Evolutionary conservation across 257 asterid genomes (phyloP), one percentile per base, ranked within the genome.

Genomic region (Forsythia suspensa): DNA sequence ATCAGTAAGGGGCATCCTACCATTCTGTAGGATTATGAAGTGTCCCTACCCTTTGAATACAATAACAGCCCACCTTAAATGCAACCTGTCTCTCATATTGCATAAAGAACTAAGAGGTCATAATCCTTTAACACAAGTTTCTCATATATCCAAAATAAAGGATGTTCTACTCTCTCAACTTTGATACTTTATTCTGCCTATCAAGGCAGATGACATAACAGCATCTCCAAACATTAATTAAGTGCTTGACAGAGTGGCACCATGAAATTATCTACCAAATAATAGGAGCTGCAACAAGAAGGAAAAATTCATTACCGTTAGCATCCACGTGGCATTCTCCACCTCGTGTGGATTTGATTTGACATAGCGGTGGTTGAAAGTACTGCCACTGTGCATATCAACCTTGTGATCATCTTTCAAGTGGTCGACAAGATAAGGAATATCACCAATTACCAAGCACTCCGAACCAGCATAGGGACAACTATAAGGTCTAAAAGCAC

Each of bases 391-490:
- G 24, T 85, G 89, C 89, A 85, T 82, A 76, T 85, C 89, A 21
- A 85, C 89, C 73, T 83, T 82, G 85, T 85, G 89, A 73, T 85
- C 89, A 20, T 80, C 89, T 80, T 85, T 85, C 79, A 85, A 75
- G 83, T 85, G 89, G 76, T 55, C 80, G 79, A 86, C 89, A 20
- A 86, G 85, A 80, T 57, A 81, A 16, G 89, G 89, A 67, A 86
- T 83, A 74, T 86, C 89, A 73, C 89, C 89, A 42, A 81, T 52
- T 39, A 83, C 82, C 6, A 85, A 75, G 81, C 89, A 86, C 74
- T 86, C 89, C 15, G 89, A 86, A 18, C 89, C 87, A 8, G 89
- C 89, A 65, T 86, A 86, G 6, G 89, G 89, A 76, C 89, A 86
- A 66, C 52, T 86, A 16, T 86, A 86, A 36, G 89, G 87, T 81